These are phyloP conservation scores for Saccharomyces kudriavzevii DNA, from an alignment of 805 yeast species.

Conservation along the genomic window DNA sequence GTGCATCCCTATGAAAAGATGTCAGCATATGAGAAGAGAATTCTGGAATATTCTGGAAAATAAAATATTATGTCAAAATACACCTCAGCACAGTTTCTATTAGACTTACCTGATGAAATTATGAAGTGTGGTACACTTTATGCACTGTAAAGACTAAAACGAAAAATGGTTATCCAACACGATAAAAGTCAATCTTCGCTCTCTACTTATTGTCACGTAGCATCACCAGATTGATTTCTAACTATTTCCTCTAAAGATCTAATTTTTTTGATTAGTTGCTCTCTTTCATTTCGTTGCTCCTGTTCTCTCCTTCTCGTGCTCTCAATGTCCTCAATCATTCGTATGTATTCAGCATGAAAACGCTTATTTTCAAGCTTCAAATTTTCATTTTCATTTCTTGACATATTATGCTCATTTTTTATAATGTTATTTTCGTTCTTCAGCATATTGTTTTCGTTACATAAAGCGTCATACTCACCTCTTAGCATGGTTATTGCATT, in stretches of 20 bases:
- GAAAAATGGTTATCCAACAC: neutral
- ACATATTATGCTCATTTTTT: neutral
- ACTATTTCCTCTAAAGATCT: neutral
- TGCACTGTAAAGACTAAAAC: neutral
- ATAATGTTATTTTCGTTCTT: slow-evolving; percentile 1
- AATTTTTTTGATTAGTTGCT: neutral
- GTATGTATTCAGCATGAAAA: neutral
- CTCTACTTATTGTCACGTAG: neutral
- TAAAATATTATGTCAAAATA: neutral
- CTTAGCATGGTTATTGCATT: neutral
- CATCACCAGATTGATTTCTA: neutral
- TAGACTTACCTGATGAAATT: neutral
- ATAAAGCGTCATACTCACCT: neutral
- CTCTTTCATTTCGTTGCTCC: neutral
- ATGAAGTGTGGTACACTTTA: neutral
- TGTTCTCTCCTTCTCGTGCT: neutral
- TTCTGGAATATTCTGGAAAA: neutral
- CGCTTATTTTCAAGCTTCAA: neutral
- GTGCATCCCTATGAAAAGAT: neutral
- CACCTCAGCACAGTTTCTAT: neutral
- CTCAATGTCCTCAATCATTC: neutral
- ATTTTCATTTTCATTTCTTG: neutral
- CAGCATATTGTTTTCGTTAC: slow-evolving; percentile 2
- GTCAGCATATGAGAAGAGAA: neutral
- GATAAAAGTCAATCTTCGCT: neutral